These are phyloP conservation scores for Fraxinus dipetala DNA, from an alignment of 305 asterid genomes.

Conservation along the genomic window DNA sequence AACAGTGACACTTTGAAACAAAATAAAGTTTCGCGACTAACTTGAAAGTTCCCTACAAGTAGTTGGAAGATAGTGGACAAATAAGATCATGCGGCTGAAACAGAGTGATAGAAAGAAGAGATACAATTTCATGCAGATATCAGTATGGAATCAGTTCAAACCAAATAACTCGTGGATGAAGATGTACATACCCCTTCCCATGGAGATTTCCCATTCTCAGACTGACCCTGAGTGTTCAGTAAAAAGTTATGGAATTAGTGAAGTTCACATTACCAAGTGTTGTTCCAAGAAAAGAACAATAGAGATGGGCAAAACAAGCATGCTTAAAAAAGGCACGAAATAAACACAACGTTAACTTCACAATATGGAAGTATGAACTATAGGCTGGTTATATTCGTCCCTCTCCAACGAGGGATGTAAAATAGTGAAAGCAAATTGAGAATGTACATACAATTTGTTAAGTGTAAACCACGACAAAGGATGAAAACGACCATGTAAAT, in stretches of 20 bases:
- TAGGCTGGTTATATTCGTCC: neutral
- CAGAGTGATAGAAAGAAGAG: too few species aligned
- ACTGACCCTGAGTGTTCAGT: slow-evolving; percentile 57
- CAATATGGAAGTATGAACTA: neutral
- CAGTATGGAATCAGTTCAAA: neutral
- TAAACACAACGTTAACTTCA: neutral
- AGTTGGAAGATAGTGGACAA: too few species aligned
- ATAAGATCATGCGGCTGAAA: neutral
- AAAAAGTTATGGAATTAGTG: slow-evolving; percentile 9
- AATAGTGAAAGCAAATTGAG: too few species aligned
- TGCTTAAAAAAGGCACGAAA: neutral
- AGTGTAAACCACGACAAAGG: neutral
- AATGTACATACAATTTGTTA: too few species aligned
- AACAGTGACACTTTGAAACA: neutral
- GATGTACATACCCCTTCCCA: slow-evolving; percentile 91
- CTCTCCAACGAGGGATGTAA: neutral
- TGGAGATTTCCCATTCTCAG: slow-evolving; percentile 80
- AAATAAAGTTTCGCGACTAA: neutral
- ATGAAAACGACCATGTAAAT: neutral
- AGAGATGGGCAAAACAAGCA: neutral
- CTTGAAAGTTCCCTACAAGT: neutral
- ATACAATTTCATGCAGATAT: neutral
- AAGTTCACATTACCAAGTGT: neutral
- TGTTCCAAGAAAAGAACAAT: slow-evolving; percentile 1
- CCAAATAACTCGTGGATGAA: slow-evolving; percentile 3